Evolutionary conservation across 2,329 filamentous ascomycete genomes (phyloP), one percentile per base, ranked within the genome.

Genomic region (Penicillium vulpinum): DNA sequence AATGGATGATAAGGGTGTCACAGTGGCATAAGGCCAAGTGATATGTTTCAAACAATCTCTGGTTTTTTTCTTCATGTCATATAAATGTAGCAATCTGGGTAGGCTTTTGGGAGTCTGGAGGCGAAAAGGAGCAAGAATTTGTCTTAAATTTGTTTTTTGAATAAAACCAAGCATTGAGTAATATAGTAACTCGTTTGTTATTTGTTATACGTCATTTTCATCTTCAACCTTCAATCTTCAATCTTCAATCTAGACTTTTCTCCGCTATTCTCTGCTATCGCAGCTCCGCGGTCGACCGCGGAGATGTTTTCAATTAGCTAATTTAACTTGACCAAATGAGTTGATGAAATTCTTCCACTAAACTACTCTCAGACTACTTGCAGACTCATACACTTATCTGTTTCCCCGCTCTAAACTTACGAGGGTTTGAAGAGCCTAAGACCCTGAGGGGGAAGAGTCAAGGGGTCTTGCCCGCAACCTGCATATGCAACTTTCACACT

Each of bases 1-100:
- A 58, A 83, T 86, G 78, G 79, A 73, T 13, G 72, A 73, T 51
- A 76, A 70, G 60, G 72, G 66, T 5, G 54, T 71, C 28, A 43
- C 56, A 26, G 38, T 62, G 49, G 58, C 51, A 46, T 63, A 56
- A 60, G 35, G 26, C 22, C 33, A 24, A n/a, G 33, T 18, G 38
- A 45, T 40, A 24, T 15, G 29, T 47, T n/a, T 21, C 18, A 16
- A 45, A 22, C 21, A 15, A 22, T n/a, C 15, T 31, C 24, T 31
- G 6, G 1, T 15, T n/a, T 13, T 16, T 15, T 21, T 38, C 6
- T 48, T 24, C 24, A 22, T 21, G 33, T 29, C 26, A 50, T 54
- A 41, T 40, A 43, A 43, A 55, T 43, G 24, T 38, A 54, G 22
- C 24, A 35, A 39, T 43, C 15, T 49, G 38, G 51, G 16, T 41